Conservation (phyloP, 1,284 basidiomycete genomes). For the Ceratobasidium sp. region DNA sequence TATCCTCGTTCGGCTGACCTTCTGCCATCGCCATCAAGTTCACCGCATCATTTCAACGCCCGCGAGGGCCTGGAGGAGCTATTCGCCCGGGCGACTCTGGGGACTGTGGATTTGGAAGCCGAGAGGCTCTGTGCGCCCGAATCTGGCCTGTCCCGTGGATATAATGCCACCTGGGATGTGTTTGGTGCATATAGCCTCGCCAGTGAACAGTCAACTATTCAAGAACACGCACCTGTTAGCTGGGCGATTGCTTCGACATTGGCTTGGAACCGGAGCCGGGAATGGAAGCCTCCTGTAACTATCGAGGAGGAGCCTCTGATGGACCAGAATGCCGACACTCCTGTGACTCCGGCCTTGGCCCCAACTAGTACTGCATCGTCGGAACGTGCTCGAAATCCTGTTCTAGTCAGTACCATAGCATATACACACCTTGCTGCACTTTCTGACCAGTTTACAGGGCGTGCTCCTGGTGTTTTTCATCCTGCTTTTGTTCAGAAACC, state of each 20-base stretch:
- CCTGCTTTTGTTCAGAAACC: conserved; percentile 2
- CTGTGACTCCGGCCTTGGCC: too few relatives aligned
- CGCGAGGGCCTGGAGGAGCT: neutral
- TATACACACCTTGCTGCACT: neutral
- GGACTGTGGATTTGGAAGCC: neutral
- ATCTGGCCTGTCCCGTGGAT: neutral
- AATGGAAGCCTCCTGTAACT: conserved; percentile 1
- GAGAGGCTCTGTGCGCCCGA: neutral
- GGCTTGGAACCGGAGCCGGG: neutral
- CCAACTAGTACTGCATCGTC: too few relatives aligned
- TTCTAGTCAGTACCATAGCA: neutral
- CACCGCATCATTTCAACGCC: neutral
- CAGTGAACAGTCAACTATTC: neutral
- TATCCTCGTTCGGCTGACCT: neutral
- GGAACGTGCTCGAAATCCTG: neutral
- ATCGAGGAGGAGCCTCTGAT: too few relatives aligned
- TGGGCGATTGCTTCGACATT: neutral
- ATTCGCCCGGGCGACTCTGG: neutral
- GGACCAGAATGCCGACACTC: too few relatives aligned
- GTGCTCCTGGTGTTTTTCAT: neutral
- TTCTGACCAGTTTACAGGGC: neutral
- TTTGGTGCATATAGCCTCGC: neutral
- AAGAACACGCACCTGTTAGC: neutral
- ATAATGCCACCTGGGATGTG: neutral
- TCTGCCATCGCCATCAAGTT: neutral